phyloP scores from a whole-genome alignment of 768 basidiomycete species.

The Pisolithus sp. region DNA sequence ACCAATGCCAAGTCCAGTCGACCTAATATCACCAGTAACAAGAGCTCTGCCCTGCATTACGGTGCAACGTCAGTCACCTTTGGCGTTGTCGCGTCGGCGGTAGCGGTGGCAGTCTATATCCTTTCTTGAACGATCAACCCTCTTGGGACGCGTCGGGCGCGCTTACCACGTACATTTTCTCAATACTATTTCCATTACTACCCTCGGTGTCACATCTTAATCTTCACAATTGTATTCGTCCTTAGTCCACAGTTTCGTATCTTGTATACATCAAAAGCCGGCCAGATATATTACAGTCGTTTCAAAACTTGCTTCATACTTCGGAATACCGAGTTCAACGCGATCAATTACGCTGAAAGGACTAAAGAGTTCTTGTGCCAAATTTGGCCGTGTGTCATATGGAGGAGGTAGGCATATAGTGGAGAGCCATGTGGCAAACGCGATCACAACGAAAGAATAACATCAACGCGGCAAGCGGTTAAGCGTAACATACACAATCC shows the following conservation, averaged over 20 bases:
- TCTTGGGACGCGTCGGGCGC: not conserved
- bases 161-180: conserved; percentile 8
- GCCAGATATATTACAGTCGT: not conserved
- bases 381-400: no score
- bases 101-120: conserved; percentile 17
- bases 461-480: no score
- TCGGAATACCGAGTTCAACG: no score
- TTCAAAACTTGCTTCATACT: no score
- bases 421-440: no score
- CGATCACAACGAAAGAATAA: no score
- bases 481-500: no score
- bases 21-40: conserved; percentile 26
- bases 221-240: not conserved
- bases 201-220: not conserved
- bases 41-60: conserved; percentile 26
- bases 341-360: no score
- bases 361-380: no score
- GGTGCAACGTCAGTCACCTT: conserved; percentile 16
- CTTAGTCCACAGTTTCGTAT: not conserved
- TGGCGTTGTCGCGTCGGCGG: conserved; percentile 16
- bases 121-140: conserved; percentile 11
- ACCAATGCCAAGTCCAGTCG: not conserved
- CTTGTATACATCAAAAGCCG: not conserved
- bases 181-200: not conserved
- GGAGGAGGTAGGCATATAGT: no score